Percentiles rank a stretch among this genome's conserved stretches.
Conservation (phyloP, 2,329 filamentous ascomycete species). For the Torrubiellomyces zombiae region DNA sequence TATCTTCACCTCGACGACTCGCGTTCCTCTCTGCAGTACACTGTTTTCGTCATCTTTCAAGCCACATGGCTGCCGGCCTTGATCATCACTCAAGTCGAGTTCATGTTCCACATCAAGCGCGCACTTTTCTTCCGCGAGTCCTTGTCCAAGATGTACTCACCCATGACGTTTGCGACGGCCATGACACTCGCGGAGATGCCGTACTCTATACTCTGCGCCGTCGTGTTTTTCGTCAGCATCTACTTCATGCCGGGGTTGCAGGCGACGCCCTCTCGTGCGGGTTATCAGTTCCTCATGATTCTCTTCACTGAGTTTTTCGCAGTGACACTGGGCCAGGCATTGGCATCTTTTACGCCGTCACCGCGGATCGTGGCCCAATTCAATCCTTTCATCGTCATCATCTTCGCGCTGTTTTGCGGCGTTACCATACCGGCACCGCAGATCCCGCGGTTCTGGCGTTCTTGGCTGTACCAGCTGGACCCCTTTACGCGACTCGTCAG, state of each 20-base stretch:
- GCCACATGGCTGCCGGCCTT: slow-evolving; percentile 69
- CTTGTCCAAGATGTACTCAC: slow-evolving; percentile 71
- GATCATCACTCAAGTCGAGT: slow-evolving; percentile 67
- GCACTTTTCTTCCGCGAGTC: slow-evolving; percentile 77
- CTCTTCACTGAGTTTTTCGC: slow-evolving; percentile 73
- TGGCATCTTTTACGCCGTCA: slow-evolving; percentile 62
- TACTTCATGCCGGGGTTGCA: slow-evolving; percentile 76
- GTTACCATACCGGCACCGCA: slow-evolving; percentile 65
- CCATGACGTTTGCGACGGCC: slow-evolving; percentile 59
- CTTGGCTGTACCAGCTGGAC: slow-evolving; percentile 69
- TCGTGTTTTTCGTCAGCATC: slow-evolving; percentile 64
- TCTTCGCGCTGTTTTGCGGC: slow-evolving; percentile 74
- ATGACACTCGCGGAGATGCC: slow-evolving; percentile 76
- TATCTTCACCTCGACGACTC: slow-evolving; percentile 67
- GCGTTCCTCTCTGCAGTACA: slow-evolving; percentile 62
- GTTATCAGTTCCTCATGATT: slow-evolving; percentile 77
- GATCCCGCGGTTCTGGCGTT: slow-evolving; percentile 64
- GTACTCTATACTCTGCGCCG: slow-evolving; percentile 65
- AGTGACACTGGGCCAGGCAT: slow-evolving; percentile 60
- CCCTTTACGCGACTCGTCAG: slow-evolving; percentile 71
- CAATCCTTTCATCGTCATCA: slow-evolving; percentile 70
- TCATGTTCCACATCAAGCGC: slow-evolving; percentile 63
- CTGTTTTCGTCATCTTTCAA: slow-evolving; percentile 82
- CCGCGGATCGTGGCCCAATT: slow-evolving; percentile 65
- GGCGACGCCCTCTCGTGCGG: slow-evolving; percentile 44